Evolutionary conservation across 257 asterid genomes (phyloP), one percentile per base, ranked within the genome.

Genomic region (Solanum infundibuliforme): DNA sequence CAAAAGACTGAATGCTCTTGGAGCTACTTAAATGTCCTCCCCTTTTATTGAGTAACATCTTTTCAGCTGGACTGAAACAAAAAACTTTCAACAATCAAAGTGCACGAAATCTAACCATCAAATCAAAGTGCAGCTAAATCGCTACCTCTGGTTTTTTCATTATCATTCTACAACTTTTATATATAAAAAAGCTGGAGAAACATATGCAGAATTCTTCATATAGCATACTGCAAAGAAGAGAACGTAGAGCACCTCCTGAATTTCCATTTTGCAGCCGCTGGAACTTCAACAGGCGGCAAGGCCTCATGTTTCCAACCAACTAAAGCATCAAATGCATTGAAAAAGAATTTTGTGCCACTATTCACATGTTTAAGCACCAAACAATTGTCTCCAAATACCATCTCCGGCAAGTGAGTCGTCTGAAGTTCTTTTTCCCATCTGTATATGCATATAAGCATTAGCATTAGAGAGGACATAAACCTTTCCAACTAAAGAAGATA

Each of bases 191-290:
- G 13, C 36, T 79, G 62, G 65, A 77, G 84, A 79, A 79, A 79
- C 66, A 27, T 27, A 41, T 27, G 39, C 38, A 43, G 66, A 41
- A 43, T 79, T 10, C 39, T 9, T 79, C 18, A 43, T 27, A 58
- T 43, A 79, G 85, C 66, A 79, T 2, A 79, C 39, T 5, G 0
- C 18, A 43, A 46, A 13, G n/a, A 79, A 27, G 14, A 39, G 36
- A 39, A 25, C 13, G 2, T 77, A 77, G 14, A 76, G 76, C 93
- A 95, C 99, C 95, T 88, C 79, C 98, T 92, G 86, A 89, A 96
- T 93, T 97, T 97, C 99, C 99, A 97, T 89, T 90, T 86, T 86
- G 98, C 99, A 88, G 99, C 99, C 7, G 98, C 99, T 55, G 99
- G 98, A 92, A 97, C 98, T 93, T 96, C 99, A 93, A 97, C 99